phyloP scores from a whole-genome alignment of 768 basidiomycete species.

The Dioszegia aurantiaca region DNA sequence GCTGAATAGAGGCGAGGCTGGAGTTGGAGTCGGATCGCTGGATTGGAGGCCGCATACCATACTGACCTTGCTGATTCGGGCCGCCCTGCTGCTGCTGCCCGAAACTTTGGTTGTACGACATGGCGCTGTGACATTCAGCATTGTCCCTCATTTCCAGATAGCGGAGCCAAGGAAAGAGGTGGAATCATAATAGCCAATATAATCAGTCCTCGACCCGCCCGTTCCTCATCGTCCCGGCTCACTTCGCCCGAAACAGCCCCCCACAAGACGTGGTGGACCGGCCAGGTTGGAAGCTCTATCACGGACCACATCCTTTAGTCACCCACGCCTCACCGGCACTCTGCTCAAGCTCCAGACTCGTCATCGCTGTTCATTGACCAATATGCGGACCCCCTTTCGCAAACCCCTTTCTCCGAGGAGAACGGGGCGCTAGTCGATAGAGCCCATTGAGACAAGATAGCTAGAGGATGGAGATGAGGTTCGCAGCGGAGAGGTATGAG shows the following conservation, averaged over 20 bases:
- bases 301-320: conserved; percentile 12
- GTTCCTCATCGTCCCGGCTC: conserved; percentile 14
- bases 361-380: conserved; percentile 15
- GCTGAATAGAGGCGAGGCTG: neutral
- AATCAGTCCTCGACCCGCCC: conserved; percentile 31
- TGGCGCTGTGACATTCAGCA: conserved; percentile 6
- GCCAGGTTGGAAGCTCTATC: conserved; percentile 13
- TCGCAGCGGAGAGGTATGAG: conserved; percentile 14
- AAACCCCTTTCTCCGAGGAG: neutral
- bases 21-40: conserved; percentile 9
- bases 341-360: conserved; percentile 5
- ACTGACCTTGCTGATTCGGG: conserved; percentile 10
- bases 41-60: neutral
- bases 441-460: neutral
- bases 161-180: conserved; percentile 8
- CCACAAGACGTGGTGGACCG: conserved; percentile 32
- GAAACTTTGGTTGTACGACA: conserved; percentile 32
- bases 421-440: conserved; percentile 20
- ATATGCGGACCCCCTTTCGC: conserved; percentile 8
- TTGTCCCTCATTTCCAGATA: neutral
- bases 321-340: neutral
- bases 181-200: conserved; percentile 46
- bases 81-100: conserved; percentile 3
- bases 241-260: conserved; percentile 20
- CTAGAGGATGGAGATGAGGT: conserved; percentile 16